These are phyloP conservation scores for Cadophora sp. DNA, from an alignment of 2,329 filamentous ascomycete species.

Conservation along the genomic window DNA sequence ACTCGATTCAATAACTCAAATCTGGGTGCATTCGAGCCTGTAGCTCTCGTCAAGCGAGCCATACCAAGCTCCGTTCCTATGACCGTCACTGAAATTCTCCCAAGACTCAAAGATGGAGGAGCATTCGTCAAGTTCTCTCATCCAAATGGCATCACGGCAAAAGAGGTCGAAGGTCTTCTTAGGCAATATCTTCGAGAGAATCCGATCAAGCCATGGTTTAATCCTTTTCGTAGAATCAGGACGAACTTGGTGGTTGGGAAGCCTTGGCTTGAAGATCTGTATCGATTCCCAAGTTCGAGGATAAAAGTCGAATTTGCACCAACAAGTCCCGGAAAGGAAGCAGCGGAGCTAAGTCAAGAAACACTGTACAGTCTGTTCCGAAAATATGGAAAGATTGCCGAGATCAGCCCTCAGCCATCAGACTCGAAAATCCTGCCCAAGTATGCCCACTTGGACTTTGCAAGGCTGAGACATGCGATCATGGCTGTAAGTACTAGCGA, in stretches of 20 bases:
- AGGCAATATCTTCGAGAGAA: constrained; percentile 68
- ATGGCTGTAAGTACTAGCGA: constrained; percentile 33
- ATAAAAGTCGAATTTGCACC: constrained; percentile 87
- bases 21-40: constrained; percentile 61
- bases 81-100: constrained; percentile 81
- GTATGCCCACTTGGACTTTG: constrained; percentile 82
- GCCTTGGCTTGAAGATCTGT: constrained; percentile 94
- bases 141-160: constrained; percentile 49
- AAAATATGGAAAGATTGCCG: constrained; percentile 86
- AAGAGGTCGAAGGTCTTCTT: constrained; percentile 66
- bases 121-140: constrained; percentile 87
- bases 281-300: constrained; percentile 77
- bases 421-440: constrained; percentile 86
- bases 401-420: constrained; percentile 81
- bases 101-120: constrained; percentile 88
- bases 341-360: constrained; percentile 84
- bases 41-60: constrained; percentile 62
- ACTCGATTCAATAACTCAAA: constrained; percentile 57
- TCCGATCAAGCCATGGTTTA: constrained; percentile 89
- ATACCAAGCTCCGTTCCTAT: constrained; percentile 68
- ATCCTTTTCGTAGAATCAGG: constrained; percentile 75
- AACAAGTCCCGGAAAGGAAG: constrained; percentile 70
- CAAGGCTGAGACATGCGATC: constrained; percentile 53
- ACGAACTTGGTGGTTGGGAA: constrained; percentile 79
- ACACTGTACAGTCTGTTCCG: constrained; percentile 86